Base-by-base conservation (phyloP, 257 asterid species). In the Cruciata laevipes region DNA sequence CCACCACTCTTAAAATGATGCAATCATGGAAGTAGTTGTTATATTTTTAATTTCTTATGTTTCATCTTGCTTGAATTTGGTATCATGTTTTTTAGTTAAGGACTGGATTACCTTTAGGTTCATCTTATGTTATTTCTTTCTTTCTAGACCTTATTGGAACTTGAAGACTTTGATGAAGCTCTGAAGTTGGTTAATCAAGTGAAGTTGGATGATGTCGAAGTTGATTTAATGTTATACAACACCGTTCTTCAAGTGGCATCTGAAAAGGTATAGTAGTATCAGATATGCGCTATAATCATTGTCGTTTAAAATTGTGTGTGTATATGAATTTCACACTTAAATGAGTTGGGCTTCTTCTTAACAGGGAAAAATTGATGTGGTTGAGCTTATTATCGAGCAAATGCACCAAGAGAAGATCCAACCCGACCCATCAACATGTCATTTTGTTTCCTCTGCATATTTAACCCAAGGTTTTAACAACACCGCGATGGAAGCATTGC, bases 401-500 rank as follows among this genome's bases (percentile, higher is more conserved):
- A 85, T 90, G 95, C 91, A 83, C 78, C 87, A 63, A 73, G 85
- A 78, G 37, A 81, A 83, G 68, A 76, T 93, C 78, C 87, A 75
- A 63, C 98, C 97, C 67, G 96, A 93, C 70, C 82, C 96, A 69
- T 77, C 89, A 3, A 86, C 96, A 57, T 87, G 96, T 82, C 69
- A 79, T 57, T 76, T 74, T 70, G 91, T 90, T 70, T 87, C 86
- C 74, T 31, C 80, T n/a, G 94, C 89, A 65, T 93, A 90, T 72
- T 82, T 65, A 30, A 72, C 76, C 56, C 78, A 61, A 53, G 96
- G 84, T 37, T 80, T 83, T 70, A 37, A 78, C 32, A 85, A 69
- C 73, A 89, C 91, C 23, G 97, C 91, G 67, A 77, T 88, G 85
- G 97, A 93, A 79, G 98, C 98, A 20, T 73, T 93, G 78, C 97